Evolutionary conservation across 495 filamentous ascomycete genomes (phyloP).

Genomic region (Penicillium soppii): DNA sequence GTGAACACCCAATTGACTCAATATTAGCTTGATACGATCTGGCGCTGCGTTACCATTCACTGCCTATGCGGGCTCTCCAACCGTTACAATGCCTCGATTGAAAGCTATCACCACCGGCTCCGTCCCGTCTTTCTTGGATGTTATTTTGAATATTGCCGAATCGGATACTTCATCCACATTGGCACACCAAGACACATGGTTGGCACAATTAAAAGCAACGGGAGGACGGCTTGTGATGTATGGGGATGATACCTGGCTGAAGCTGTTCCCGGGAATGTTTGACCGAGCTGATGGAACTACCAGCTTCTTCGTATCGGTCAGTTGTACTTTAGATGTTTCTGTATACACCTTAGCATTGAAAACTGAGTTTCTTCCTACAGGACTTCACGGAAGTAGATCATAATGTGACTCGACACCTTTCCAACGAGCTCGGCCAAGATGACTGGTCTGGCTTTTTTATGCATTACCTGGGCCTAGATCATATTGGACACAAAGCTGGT

Average conservation of each 20-base stretch:
- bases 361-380: conserved; percentile 46
- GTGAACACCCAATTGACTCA: conserved; percentile 5
- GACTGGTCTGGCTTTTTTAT: conserved; percentile 95
- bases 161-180: conserved; percentile 86
- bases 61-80: conserved; percentile 92
- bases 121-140: conserved; percentile 93
- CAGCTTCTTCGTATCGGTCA: conserved; percentile 96
- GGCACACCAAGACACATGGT: conserved; percentile 87
- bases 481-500: conserved; percentile 95
- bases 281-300: conserved; percentile 85
- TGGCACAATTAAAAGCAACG: conserved; percentile 83
- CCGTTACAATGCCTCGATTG: conserved; percentile 96
- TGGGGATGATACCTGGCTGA: conserved; percentile 97
- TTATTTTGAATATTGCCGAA: conserved; percentile 95
- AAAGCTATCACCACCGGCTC: conserved; percentile 98
- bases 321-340: conserved; percentile 34
- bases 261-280: conserved; percentile 89
- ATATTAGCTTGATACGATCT: conserved; percentile 71
- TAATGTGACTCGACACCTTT: conserved; percentile 92
- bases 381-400: conserved; percentile 98
- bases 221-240: conserved; percentile 85
- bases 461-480: conserved; percentile 94
- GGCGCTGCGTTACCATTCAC: conserved; percentile 90
- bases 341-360: conserved; percentile 2
- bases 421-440: conserved; percentile 65